Evolutionary conservation across 2,329 filamentous ascomycete genomes (phyloP).

Genomic region (Akanthomyces dipterigenus): DNA sequence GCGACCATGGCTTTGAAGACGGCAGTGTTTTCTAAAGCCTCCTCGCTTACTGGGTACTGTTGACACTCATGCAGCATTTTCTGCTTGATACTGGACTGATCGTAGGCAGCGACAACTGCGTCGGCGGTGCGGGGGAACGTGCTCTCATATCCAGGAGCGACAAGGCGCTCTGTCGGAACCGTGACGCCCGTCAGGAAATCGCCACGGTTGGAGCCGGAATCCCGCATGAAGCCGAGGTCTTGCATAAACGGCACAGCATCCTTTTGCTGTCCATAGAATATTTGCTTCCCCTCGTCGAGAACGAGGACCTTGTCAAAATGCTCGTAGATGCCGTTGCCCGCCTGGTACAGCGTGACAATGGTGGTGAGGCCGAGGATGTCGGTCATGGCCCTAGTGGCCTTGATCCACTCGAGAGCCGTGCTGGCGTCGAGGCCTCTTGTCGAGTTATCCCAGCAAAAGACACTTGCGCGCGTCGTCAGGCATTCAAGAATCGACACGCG

Average conservation of each 20-base stretch:
- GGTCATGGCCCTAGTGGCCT: slow-evolving; percentile 70
- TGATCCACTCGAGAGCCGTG: slow-evolving; percentile 60
- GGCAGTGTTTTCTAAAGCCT: too few species aligned
- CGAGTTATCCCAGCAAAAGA: slow-evolving; percentile 71
- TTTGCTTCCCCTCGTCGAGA: not conserved
- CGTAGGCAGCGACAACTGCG: too few species aligned
- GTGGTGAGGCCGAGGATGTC: slow-evolving; percentile 79
- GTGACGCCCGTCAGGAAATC: too few species aligned
- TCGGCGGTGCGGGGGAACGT: too few species aligned
- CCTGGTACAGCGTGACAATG: slow-evolving; percentile 81
- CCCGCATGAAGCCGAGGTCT: slow-evolving; percentile 59
- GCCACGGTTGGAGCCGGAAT: too few species aligned
- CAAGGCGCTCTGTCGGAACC: too few species aligned
- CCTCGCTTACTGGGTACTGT: too few species aligned
- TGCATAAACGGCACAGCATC: not conserved
- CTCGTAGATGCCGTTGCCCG: slow-evolving; percentile 72
- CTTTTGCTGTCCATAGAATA: not conserved
- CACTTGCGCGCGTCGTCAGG: slow-evolving; percentile 65
- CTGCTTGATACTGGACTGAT: too few species aligned
- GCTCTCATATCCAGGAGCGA: too few species aligned
- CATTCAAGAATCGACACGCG: not conserved
- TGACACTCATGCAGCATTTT: too few species aligned
- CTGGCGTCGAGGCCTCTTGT: slow-evolving; percentile 63
- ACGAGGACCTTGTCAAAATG: slow-evolving; percentile 74
- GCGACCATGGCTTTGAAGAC: too few species aligned